Base-by-base conservation (phyloP, 2,329 filamentous ascomycete genomes). In the Sarocladium brachiariae region DNA sequence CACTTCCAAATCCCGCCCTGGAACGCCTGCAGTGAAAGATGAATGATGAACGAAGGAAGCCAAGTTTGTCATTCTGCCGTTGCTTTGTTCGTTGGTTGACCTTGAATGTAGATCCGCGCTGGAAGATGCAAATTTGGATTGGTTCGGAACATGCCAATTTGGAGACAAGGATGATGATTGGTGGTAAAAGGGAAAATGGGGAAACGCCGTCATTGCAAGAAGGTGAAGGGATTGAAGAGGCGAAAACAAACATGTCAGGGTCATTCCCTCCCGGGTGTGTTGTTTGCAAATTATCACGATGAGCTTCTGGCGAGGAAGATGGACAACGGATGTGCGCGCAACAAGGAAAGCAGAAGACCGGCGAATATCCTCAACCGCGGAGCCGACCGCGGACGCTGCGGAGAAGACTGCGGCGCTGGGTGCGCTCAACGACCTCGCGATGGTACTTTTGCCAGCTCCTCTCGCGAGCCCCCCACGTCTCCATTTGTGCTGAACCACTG, bases 381-480 rank as follows among this genome's bases (percentile, higher is more conserved):
- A 54, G 46, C 21, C 49, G 39, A 14, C 45, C 33, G 24, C 53
- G 50, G 41, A 46, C 35, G 13, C 48, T 49, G 11, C 53, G 50
- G 27, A 51, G 48, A 4, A 54, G 41, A 10, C 56, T 54, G 53
- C 27, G 35, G 46, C 33, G 52, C 41, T 31, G 43, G 25, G 25
- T 47, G 25, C 43, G 43, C 3, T 47, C 43, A 18, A 72, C 69
- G 14, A 66, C 53, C 23, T 70, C 67, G 8, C 65, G 63, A 33
- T 74, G 69, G 56, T 70, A 68, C 45, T 64, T 63, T 47, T 63
- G 67, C 74, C 69, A 77, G 62, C 65, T 72, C 53, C 68, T 69
- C 55, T 77, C 70, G n/a, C 75, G 74, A 50, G 74, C 70, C 30
- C 79, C 75, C 56, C 67, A 69, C 53, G 72, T 70, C 53, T 65